These are phyloP conservation scores for Chrysoporthe puriensis DNA, from an alignment of 2,329 filamentous ascomycete species.

Conservation along the genomic window DNA sequence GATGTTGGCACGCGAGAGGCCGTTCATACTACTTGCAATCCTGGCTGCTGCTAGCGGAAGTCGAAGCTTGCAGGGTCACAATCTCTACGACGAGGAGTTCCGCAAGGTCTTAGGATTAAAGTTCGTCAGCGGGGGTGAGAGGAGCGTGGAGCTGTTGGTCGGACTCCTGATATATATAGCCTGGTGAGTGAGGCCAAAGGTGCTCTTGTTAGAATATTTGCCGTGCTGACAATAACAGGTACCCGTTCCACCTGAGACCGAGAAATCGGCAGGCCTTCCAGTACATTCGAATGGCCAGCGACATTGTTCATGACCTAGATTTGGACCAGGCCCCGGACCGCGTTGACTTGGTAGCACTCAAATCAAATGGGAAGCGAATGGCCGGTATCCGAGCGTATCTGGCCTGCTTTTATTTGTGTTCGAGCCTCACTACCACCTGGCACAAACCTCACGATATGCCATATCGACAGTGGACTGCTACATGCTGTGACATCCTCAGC, in stretches of 20 bases:
- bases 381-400: constrained; percentile 52
- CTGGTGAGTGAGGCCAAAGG: constrained; percentile 47
- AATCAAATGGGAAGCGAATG: constrained; percentile 39
- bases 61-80: constrained; percentile 55
- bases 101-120: constrained; percentile 59
- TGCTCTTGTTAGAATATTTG: no score
- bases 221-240: constrained; percentile 42
- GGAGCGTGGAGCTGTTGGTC: constrained; percentile 59
- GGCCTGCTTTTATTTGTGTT: constrained; percentile 45
- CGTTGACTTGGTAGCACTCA: constrained; percentile 30
- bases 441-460: constrained; percentile 37
- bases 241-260: constrained; percentile 58
- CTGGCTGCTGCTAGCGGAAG: constrained; percentile 53
- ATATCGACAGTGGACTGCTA: constrained; percentile 48
- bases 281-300: constrained; percentile 56
- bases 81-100: constrained; percentile 61
- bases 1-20: constrained; percentile 48
- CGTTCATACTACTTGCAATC: constrained; percentile 59
- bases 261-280: constrained; percentile 54
- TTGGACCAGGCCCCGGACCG: constrained; percentile 46
- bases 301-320: constrained; percentile 54
- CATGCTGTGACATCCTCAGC: constrained; percentile 49
- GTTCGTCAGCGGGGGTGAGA: constrained; percentile 60
- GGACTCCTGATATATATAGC: constrained; percentile 60
- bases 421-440: constrained; percentile 47